A percentile compares a stretch with the other conserved stretches of the same genome.
phyloP scores from a whole-genome alignment of 352 stramenopile genomes.

The Pythium plurisporium region DNA sequence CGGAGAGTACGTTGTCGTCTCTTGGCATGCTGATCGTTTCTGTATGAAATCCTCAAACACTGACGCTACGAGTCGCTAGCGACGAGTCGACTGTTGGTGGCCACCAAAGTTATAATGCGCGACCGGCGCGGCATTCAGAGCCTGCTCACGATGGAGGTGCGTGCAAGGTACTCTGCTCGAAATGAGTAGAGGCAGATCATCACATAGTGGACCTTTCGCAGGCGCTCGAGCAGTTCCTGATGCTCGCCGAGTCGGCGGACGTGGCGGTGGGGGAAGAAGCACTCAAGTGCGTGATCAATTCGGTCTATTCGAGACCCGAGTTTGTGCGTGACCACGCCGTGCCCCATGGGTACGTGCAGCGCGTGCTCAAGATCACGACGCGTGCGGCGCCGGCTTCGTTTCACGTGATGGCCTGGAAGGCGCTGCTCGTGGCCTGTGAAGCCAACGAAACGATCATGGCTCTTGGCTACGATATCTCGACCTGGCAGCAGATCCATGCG shows the following conservation, averaged over 20 bases:
- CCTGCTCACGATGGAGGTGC: conserved; percentile 45
- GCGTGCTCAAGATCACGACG: conserved; percentile 28
- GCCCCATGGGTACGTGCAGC: conserved; percentile 16
- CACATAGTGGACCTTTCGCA: too few relatives aligned
- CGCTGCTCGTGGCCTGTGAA: conserved; percentile 49
- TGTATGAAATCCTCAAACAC: not conserved
- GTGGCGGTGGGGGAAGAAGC: conserved; percentile 39
- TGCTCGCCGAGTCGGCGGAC: conserved; percentile 19
- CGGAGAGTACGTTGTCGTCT: not conserved
- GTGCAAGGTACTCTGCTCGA: too few relatives aligned
- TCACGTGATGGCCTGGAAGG: conserved; percentile 59
- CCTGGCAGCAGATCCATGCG: conserved; percentile 41
- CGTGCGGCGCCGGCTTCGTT: conserved; percentile 26
- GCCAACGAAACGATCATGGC: conserved; percentile 23
- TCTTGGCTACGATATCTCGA: conserved; percentile 27
- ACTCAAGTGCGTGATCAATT: conserved; percentile 71
- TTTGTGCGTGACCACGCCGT: conserved; percentile 41
- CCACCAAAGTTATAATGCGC: conserved; percentile 62
- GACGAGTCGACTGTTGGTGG: conserved; percentile 25
- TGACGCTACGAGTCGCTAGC: conserved; percentile 6
- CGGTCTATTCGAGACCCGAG: conserved; percentile 48
- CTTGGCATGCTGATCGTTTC: not conserved
- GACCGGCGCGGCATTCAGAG: conserved; percentile 53
- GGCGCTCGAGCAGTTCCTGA: conserved; percentile 35
- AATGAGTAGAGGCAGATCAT: too few relatives aligned